Base-by-base conservation (phyloP, 2,329 filamentous ascomycete genomes). In the Arachnomyces sp. region DNA sequence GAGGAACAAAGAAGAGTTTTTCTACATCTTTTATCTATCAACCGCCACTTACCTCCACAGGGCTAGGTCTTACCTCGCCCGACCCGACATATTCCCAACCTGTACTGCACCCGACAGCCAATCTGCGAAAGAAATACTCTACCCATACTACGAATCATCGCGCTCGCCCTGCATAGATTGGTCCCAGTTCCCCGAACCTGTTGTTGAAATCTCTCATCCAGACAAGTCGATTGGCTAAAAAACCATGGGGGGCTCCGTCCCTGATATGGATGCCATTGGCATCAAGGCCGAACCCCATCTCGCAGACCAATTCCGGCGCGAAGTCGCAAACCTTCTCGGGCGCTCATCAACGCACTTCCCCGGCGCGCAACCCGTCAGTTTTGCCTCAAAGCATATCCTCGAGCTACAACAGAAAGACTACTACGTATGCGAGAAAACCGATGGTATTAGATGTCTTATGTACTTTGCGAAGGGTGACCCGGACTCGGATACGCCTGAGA, bases 391-490 rank as follows among this genome's bases (percentile, higher is more conserved):
- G 52, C 92, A 98, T 62, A 65, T 96, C 7, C 68, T 79, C n/a
- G 88, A 93, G 66, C 74, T 98, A 28, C 79, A 82, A 46, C 73
- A 74, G 43, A 73, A 84, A 57, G 92, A 96, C 64, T 98, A 96
- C 69, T 98, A 89, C 60, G 84, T 98, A 49, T 95, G 90, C 71
- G 92, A 98, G 66, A 98, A 98, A 69, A 94, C 90, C 1, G 92
- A 98, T 59, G 92, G 92, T 40, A 86, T 96, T 48, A 81, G 92
- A 48, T 95, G 93, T 61, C 76, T 98, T n/a, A 77, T 98, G 49
- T 96, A 93, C 70, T 79, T 92, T 49, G 87, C 85, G 37, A 58
- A 59, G 40, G 63, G 62, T 4, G 65, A 68, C 29, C 57, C 58
- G 14, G 62, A 70, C 6, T 81, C 82, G 57, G 68, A 70, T 16